Percentiles rank a stretch among this genome's conserved stretches.
Conservation (phyloP, 2,329 filamentous ascomycete species). For the Monilinia vaccinii-corymbosi region DNA sequence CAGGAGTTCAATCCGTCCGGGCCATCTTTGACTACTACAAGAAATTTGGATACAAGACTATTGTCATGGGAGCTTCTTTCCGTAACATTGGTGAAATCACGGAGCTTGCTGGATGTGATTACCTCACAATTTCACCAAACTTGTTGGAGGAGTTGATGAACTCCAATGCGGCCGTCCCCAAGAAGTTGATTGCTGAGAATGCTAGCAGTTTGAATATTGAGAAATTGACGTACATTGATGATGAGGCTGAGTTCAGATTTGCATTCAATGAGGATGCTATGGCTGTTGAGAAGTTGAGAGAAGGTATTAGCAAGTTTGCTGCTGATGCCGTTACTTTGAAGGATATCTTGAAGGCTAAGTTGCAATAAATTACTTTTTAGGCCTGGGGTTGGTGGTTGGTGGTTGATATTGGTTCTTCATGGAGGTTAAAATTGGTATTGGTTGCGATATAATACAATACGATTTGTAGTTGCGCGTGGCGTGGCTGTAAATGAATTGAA, state of each 20-base stretch:
- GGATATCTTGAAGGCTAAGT: constrained; percentile 82
- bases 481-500: not conserved
- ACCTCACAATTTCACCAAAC: constrained; percentile 96
- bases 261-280: constrained; percentile 99
- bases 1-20: constrained; percentile 90
- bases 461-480: not conserved
- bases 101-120: constrained; percentile 96
- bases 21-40: constrained; percentile 99
- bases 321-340: constrained; percentile 93
- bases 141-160: constrained; percentile 91
- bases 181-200: constrained; percentile 75
- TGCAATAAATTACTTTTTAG: constrained; percentile 31
- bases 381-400: not conserved
- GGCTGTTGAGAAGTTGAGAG: constrained; percentile 97
- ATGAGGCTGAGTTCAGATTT: constrained; percentile 91
- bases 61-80: constrained; percentile 99
- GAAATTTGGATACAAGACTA: constrained; percentile 98
- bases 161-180: constrained; percentile 69
- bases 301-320: constrained; percentile 99
- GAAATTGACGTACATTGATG: constrained; percentile 84
- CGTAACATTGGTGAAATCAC: constrained; percentile 94
- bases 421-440: constrained; percentile 1
- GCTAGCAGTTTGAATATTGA: constrained; percentile 64
- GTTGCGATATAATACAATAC: not conserved
- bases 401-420: not conserved